phyloP scores from a whole-genome alignment of 441 rosid genomes.

The Omphalea diandra region DNA sequence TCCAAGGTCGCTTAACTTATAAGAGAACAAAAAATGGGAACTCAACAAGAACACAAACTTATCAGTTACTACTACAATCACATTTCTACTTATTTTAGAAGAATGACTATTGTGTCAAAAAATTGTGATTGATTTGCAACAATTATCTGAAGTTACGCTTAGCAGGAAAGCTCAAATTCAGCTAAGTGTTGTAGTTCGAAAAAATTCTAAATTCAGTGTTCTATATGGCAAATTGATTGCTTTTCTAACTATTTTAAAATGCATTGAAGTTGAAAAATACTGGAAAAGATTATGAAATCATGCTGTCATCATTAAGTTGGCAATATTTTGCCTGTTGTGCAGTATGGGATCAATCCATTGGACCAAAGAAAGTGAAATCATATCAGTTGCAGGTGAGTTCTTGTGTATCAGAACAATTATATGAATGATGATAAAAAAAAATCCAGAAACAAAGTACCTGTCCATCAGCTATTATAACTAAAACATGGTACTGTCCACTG shows the following conservation, averaged over 20 bases:
- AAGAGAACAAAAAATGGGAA: constrained; percentile 4
- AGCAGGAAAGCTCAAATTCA: not conserved
- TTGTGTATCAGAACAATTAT: not conserved
- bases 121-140: not conserved
- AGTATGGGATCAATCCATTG: not conserved
- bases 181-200: not conserved
- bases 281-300: not conserved
- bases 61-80: not conserved
- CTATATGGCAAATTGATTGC: not conserved
- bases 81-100: not conserved
- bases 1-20: not conserved
- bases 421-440: not conserved
- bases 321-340: not conserved
- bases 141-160: not conserved
- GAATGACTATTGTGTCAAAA: not conserved
- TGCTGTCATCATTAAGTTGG: not conserved
- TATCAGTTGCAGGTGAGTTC: not conserved
- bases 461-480: constrained; percentile 94
- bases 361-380: not conserved
- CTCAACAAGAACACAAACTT: not conserved
- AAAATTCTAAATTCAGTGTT: not conserved
- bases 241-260: constrained; percentile 7
- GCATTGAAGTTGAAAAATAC: not conserved
- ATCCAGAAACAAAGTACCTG: constrained; percentile 48
- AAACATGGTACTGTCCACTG: constrained; percentile 91